Evolutionary conservation across 768 basidiomycete genomes (phyloP), one percentile per base, ranked within the genome.

Genomic region (Myochromella boudieri): DNA sequence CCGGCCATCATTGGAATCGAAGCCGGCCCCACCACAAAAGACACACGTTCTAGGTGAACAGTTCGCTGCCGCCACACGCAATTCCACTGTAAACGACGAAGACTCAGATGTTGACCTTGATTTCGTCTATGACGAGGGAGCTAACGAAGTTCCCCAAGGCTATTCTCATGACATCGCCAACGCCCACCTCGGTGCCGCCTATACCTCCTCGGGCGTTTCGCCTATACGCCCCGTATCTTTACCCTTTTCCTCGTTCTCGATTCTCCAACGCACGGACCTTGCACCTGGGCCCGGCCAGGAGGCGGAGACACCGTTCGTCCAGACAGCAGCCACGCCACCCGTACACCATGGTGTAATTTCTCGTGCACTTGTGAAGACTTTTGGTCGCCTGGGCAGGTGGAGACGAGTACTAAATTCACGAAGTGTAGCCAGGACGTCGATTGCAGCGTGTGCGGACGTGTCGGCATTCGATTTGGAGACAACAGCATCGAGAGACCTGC

Each of bases 311-410:
- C 59, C 69, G 3, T 62, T 72, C 34, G 60, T 68, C 4, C 68
- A 75, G 34, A 70, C 72, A 8, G 62, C 77, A 6, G 65, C 72
- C 1, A 58, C 75, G 6, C 66, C 82, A 10, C 77, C 82, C 1
- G 69, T 73, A 29, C 79, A 80, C 21, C 81, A 85, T 43, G 81
- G 74, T 56, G 72, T 83, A 0, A 69, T 93, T 12, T 89, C 87
- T 0, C 78, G 89, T 1, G 87, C 78, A 9, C 78, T 94, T 37
- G 84, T 88, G 43, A 86, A 82, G 65, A 91, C 91, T 2, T 83
- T 93, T 22, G 89, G 91, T 4, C 78, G 87, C 4, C 67, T 95
- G 14, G 91, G 91, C 1, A 72, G 87, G 8, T 87, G 91, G 87
- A 87, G 78, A 58, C 81, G 91, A 5, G 89, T 88, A 22, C 63